Evolutionary conservation across 352 stramenopile species (phyloP), one percentile per base, ranked within the genome.

Genomic region (Phytophthora crassamura): DNA sequence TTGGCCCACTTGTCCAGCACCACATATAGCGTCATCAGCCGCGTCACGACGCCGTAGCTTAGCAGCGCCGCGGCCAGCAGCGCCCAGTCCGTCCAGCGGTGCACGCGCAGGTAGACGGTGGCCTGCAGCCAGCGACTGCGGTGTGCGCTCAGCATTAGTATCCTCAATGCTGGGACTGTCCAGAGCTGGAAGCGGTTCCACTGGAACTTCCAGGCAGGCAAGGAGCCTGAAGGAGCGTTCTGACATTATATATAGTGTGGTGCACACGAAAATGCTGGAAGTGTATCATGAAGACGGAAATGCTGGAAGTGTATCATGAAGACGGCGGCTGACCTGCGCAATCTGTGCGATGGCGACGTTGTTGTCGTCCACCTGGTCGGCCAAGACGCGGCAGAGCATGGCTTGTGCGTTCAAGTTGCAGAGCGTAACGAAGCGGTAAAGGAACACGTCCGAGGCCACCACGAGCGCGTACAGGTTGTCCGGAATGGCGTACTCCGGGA

Each of bases 361-460:
- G 11, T 63, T 60, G 4, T 80, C 70, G 56, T 84, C 75, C 36
- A 87, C 56, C 48, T 94, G 82, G 25, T 91, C 78, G 49, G 82
- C 81, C 51, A 95, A 70, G 47, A 95, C 83, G 32, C 81, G 83
- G 18, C 70, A 84, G 42, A 92, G 64, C 73, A 95, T 87, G 14
- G 84, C 83, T 66, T 91, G 81, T 28, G 77, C 73, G 55, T 88
- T 87, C 34, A 95, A 75, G 61, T 95, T 95, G 67, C 77, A 84
- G 32, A 91, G 58, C 5, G 86, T 93, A 7, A 90, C 69, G 34
- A 93, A 63, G 48, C 86, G 86, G 34, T 93, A 82, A 11, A 95
- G 59, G 20, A 93, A 74, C 20, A 90, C 83, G 49, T 95, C 86
- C 4, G 75, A 80, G 4, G 80, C 84, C 18, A 89, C 58, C 30